phyloP scores from a whole-genome alignment of 1,284 basidiomycete genomes.

The Ganoderma sinense region DNA sequence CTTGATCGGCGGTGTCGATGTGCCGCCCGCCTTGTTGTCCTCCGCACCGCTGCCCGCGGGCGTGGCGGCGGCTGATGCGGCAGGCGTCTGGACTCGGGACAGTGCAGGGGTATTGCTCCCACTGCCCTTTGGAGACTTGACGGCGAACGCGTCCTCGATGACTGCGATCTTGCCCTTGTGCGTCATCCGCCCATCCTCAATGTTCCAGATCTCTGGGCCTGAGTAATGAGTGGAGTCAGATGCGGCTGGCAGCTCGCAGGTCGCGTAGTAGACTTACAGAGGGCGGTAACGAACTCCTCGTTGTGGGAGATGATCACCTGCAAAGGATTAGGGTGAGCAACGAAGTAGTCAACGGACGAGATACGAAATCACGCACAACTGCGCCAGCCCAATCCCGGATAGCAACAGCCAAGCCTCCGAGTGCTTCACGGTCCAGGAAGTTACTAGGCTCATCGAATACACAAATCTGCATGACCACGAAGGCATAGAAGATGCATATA shows the following conservation, averaged over 20 bases:
- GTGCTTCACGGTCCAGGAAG: conserved; percentile 91
- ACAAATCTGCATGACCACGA: conserved; percentile 56
- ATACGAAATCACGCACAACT: conserved; percentile 62
- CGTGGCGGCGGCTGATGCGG: conserved; percentile 66
- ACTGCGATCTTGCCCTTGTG: conserved; percentile 89
- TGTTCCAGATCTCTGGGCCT: conserved; percentile 87
- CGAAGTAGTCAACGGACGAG: conserved; percentile 27
- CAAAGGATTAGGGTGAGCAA: conserved; percentile 27
- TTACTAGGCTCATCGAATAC: conserved; percentile 96
- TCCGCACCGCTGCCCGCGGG: conserved; percentile 80
- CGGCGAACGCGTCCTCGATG: conserved; percentile 77
- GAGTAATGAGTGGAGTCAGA: conserved; percentile 26
- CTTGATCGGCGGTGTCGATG: conserved; percentile 54
- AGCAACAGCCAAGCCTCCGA: conserved; percentile 94
- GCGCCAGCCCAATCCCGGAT: conserved; percentile 98
- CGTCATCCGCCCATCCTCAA: conserved; percentile 82
- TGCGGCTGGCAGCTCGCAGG: background rate
- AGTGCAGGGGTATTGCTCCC: conserved; percentile 53
- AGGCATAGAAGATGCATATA: background rate
- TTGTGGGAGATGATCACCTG: conserved; percentile 97
- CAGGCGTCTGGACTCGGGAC: conserved; percentile 71
- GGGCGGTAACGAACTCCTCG: conserved; percentile 87
- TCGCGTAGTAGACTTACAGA: conserved; percentile 65
- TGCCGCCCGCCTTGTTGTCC: conserved; percentile 53
- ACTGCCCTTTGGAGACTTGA: conserved; percentile 73